Evolutionary conservation across 2,329 filamentous ascomycete species (phyloP), one percentile per base, ranked within the genome.

Genomic region (Dryadomyces quercus-mongolicae): DNA sequence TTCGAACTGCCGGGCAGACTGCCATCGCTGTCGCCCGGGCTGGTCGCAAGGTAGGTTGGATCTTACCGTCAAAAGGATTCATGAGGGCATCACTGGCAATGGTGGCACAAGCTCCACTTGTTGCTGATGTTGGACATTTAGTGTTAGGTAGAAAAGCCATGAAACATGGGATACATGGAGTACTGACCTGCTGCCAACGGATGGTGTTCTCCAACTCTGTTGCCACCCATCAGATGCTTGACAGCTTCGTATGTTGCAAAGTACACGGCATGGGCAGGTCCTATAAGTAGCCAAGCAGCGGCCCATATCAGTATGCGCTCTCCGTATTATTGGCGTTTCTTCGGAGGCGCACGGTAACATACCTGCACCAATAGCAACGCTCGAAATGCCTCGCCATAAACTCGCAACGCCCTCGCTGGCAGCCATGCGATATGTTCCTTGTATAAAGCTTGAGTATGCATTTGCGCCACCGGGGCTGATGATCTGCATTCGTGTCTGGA

Each of bases 231-330:
- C 47, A 91, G 73, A 65, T 98, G 91, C 76, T 98, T 98, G 58
- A 97, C 91, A 56, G 88, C 83, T 74, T 98, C 93, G 69, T 97
- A 98, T 44, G 93, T 97, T 54, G 91, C 92, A 70, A 98, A 98
- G 70, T 98, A 97, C 56, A 98, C 90, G 47, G 93, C 93, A 66
- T 98, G 93, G 57, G 93, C 93, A 62, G 93, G 93, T 60, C 92
- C 92, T 95, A 49, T 44, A 56, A 49, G 12, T 7, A 10, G 22
- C 12, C 34, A 38, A 16, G 18, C 21, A 21, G 20, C 6, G 21
- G 8, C 6, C 7, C 12, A 18, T 43, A 56, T 61, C 54, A 62
- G 60, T 47, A 48, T 40, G 18, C 18, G 16, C 18, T 16, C 16
- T 9, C n/a, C 5, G 16, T 42, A 42, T 20, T 44, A n/a, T 44